These are phyloP conservation scores for Hypoxylon subgilvum DNA, from an alignment of 495 filamentous ascomycete species.

Conservation along the genomic window DNA sequence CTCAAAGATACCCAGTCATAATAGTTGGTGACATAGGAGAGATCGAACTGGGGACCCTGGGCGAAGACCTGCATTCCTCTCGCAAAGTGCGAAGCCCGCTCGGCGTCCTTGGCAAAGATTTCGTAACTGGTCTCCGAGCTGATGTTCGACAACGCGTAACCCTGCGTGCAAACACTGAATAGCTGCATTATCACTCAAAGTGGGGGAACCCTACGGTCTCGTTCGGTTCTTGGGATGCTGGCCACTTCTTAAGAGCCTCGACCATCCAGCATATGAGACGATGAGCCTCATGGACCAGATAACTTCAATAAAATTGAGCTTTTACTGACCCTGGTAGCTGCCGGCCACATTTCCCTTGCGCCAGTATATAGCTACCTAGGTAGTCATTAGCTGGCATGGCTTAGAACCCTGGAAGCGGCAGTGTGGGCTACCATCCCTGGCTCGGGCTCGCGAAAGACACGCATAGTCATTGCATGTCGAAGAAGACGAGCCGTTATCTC, in stretches of 20 bases:
- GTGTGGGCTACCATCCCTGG: slow-evolving; percentile 31
- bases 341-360: slow-evolving; percentile 28
- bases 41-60: background rate
- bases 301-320: background rate
- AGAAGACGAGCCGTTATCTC: slow-evolving; percentile 46
- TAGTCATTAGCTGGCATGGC: slow-evolving; percentile 39
- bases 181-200: background rate
- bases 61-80: slow-evolving; percentile 5
- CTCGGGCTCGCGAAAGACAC: slow-evolving; percentile 52
- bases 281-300: background rate
- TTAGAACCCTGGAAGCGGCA: slow-evolving; percentile 43
- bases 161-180: slow-evolving; percentile 4
- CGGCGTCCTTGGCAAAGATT: background rate
- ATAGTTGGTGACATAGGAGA: slow-evolving; percentile 7
- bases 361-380: slow-evolving; percentile 43
- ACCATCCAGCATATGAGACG: slow-evolving; percentile 33
- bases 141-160: slow-evolving; percentile 35
- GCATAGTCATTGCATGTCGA: slow-evolving; percentile 53
- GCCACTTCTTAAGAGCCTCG: slow-evolving; percentile 33
- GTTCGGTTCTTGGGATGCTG: slow-evolving; percentile 38
- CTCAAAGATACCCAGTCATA: slow-evolving; percentile 33
- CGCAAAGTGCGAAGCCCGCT: slow-evolving; percentile 8
- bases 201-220: slow-evolving; percentile 30
- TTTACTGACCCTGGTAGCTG: slow-evolving; percentile 17
- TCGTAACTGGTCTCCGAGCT: slow-evolving; percentile 18